Evolutionary conservation across 768 basidiomycete species (phyloP), one percentile per base, ranked within the genome.

Genomic region (Aureoboletus auriporus): DNA sequence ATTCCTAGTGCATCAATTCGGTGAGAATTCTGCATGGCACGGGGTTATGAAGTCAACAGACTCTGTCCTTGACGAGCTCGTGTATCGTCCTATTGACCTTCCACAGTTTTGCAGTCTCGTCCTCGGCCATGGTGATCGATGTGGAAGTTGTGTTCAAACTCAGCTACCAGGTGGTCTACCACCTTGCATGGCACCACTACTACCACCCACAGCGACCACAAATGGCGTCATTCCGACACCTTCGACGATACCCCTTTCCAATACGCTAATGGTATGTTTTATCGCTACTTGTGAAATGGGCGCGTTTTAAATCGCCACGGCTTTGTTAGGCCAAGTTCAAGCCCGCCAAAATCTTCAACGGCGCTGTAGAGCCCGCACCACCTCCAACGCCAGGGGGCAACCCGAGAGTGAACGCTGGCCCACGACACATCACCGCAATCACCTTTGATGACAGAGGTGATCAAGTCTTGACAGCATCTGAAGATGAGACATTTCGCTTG

Each of bases 1-100:
- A 99, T 42, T 92, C 93, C 96, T 98, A 49, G 40, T 42, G 39
- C 47, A 55, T 51, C 40, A 14, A 40, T 49, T 46, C 48, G n/a
- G 48, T 63, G 38, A 62, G 57, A 59, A 44, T 45, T 38, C 28
- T 39, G 38, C 23, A 51, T 26, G 42, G 53, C n/a, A 48, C 9
- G 44, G 27, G 29, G 16, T 12, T 34, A 55, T 48, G 29, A 54
- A 47, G 47, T 46, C 50, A 49, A 59, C 54, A 34, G 64, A 97
- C 96, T 75, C 96, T 82, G 68, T 99, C 95, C 66, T 84, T 82
- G 54, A 94, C 91, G 44, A 99, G 83, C 70, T 99, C 95, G 65
- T 97, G 94, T 37, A 97, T 87, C 42, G 96, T 98, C 60, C 91
- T 74, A 69, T 93, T 93, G 54, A 98, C 93, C 62, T 94, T 88